Conservation (phyloP, 129 eudicot species). For the Lactuca saligna region DNA sequence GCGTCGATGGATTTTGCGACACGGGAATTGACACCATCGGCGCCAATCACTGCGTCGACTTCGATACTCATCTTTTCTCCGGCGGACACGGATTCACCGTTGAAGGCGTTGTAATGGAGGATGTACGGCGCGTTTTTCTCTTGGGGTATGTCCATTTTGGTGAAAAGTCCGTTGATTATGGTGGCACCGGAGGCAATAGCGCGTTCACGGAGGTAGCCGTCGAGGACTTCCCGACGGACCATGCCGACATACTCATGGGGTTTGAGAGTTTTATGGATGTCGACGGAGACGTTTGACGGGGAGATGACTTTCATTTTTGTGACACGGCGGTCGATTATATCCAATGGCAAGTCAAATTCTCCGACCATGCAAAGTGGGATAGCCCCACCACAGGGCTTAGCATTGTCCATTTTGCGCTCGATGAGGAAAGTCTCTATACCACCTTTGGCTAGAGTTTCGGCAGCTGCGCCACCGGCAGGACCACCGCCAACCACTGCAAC, state of each 20-base stretch:
- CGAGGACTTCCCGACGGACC: constrained; percentile 90
- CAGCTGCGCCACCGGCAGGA: constrained; percentile 82
- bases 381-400: constrained; percentile 87
- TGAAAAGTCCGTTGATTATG: constrained; percentile 65
- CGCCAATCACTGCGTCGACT: constrained; percentile 87
- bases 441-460: constrained; percentile 75
- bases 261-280: constrained; percentile 62
- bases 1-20: constrained; percentile 69
- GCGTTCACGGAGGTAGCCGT: constrained; percentile 61
- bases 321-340: constrained; percentile 70
- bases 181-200: constrained; percentile 59
- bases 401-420: constrained; percentile 74
- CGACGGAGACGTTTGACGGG: constrained; percentile 76
- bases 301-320: constrained; percentile 86
- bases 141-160: constrained; percentile 66
- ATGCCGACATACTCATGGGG: constrained; percentile 84
- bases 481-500: constrained; percentile 88
- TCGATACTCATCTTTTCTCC: constrained; percentile 49
- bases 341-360: constrained; percentile 73
- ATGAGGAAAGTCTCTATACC: constrained; percentile 69
- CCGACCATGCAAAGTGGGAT: constrained; percentile 89
- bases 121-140: constrained; percentile 41
- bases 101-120: constrained; percentile 52
- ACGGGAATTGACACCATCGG: constrained; percentile 83
- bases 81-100: constrained; percentile 42